Conservation (phyloP, 2,329 filamentous ascomycete genomes). For the Metarhizium anisopliae region DNA sequence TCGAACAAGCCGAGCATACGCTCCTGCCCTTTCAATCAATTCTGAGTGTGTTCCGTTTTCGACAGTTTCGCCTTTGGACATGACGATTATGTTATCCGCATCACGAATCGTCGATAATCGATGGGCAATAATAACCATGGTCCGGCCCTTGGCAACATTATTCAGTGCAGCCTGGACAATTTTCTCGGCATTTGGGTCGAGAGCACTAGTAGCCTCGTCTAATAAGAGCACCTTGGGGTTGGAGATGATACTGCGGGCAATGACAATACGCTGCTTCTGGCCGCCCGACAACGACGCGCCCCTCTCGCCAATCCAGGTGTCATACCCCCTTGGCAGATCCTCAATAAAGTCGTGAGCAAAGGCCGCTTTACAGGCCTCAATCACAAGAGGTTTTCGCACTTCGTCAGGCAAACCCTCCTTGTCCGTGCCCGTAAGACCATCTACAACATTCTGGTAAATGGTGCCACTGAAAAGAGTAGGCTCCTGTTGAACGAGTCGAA, state of each 20-base stretch:
- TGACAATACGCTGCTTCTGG: conserved; percentile 57
- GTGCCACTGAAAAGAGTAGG: conserved; percentile 44
- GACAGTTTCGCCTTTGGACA: conserved; percentile 47
- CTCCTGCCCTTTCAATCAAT: conserved; percentile 36
- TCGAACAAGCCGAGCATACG: conserved; percentile 43
- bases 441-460: conserved; percentile 43
- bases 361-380: conserved; percentile 38
- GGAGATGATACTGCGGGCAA: conserved; percentile 57
- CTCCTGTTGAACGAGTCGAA: conserved; percentile 45
- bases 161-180: conserved; percentile 49
- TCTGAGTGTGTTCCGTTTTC: conserved; percentile 56
- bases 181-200: conserved; percentile 34
- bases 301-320: conserved; percentile 53
- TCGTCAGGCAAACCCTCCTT: conserved; percentile 28
- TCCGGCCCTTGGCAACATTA: conserved; percentile 45
- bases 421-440: conserved; percentile 32
- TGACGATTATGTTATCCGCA: conserved; percentile 59
- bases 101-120: conserved; percentile 48
- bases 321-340: conserved; percentile 44
- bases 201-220: conserved; percentile 59
- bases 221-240: conserved; percentile 55
- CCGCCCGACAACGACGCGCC: conserved; percentile 58
- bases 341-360: conserved; percentile 46
- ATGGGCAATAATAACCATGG: conserved; percentile 60
- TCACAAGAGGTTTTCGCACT: conserved; percentile 34